Conservation (phyloP, 2,329 filamentous ascomycete genomes). For the Alternaria triticina region DNA sequence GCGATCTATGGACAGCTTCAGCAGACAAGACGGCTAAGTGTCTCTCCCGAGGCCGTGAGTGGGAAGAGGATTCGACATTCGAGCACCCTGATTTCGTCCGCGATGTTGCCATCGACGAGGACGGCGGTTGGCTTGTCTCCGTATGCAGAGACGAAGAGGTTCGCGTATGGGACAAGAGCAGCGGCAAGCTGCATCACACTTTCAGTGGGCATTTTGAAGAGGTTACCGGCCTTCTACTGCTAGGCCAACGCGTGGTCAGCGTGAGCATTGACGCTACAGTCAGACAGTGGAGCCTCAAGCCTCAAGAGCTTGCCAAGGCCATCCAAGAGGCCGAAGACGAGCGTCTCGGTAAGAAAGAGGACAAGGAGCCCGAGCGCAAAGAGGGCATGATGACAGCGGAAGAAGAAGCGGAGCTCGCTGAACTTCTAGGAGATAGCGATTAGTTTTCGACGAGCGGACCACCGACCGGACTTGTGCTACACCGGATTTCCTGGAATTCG, state of each 20-base stretch:
- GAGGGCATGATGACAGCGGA: slow-evolving; percentile 75
- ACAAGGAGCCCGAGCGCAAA: slow-evolving; percentile 54
- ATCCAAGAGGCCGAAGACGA: slow-evolving; percentile 58
- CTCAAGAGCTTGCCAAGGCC: slow-evolving; percentile 64
- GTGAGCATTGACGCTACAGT: slow-evolving; percentile 91
- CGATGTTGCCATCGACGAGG: slow-evolving; percentile 72
- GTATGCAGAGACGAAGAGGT: slow-evolving; percentile 91
- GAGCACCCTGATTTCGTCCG: slow-evolving; percentile 89
- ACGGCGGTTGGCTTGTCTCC: slow-evolving; percentile 80
- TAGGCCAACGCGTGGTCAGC: slow-evolving; percentile 71
- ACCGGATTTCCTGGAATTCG: slow-evolving; percentile 23
- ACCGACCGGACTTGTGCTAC: slow-evolving; percentile 22
- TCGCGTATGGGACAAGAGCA: slow-evolving; percentile 81
- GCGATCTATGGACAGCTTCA: slow-evolving; percentile 89
- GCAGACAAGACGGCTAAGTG: slow-evolving; percentile 89
- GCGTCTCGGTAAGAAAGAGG: slow-evolving; percentile 55
- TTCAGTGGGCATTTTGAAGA: slow-evolving; percentile 91
- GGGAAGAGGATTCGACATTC: slow-evolving; percentile 74
- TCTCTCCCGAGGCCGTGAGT: slow-evolving; percentile 71
- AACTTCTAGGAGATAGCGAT: slow-evolving; percentile 82
- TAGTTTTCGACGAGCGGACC: slow-evolving; percentile 32
- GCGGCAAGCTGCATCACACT: slow-evolving; percentile 74
- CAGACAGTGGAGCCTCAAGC: slow-evolving; percentile 78
- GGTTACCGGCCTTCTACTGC: slow-evolving; percentile 77
- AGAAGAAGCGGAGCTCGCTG: slow-evolving; percentile 90